Evolutionary conservation across 179 eudicot genomes (phyloP).

Genomic region (Gypsophila paniculata): DNA sequence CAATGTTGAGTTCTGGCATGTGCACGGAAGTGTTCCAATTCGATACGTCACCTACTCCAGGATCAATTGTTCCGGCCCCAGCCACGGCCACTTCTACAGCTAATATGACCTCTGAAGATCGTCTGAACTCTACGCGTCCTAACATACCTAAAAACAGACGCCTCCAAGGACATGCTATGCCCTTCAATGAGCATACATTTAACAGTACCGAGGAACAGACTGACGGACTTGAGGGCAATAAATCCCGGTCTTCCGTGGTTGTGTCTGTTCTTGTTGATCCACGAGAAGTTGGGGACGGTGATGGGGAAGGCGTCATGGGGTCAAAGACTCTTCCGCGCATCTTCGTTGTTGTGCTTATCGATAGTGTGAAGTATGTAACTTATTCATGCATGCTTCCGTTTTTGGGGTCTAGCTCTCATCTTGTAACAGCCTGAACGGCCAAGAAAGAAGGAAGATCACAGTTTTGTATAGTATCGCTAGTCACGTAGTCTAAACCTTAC

Average conservation of each 20-base stretch:
- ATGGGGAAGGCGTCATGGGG: slow-evolving; percentile 60
- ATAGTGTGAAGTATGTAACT: slow-evolving; percentile 91
- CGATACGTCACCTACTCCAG: slow-evolving; percentile 68
- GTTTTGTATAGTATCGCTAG: slow-evolving; percentile 34
- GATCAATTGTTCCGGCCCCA: slow-evolving; percentile 59
- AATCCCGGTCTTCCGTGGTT: slow-evolving; percentile 62
- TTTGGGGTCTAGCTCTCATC: slow-evolving; percentile 55
- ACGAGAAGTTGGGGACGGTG: slow-evolving; percentile 67
- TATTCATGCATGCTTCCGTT: slow-evolving; percentile 92
- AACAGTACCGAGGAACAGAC: slow-evolving; percentile 48
- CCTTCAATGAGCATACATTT: slow-evolving; percentile 39
- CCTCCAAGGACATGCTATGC: slow-evolving; percentile 55
- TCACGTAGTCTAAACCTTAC: slow-evolving; percentile 15
- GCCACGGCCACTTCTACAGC: slow-evolving; percentile 30
- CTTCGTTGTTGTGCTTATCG: slow-evolving; percentile 83
- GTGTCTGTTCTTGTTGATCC: slow-evolving; percentile 96
- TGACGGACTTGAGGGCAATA: slow-evolving; percentile 46
- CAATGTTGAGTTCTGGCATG: slow-evolving; percentile 89
- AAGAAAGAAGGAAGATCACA: slow-evolving; percentile 15
- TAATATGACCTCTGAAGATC: slow-evolving; percentile 39
- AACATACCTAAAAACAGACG: slow-evolving; percentile 60
- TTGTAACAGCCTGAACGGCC: slow-evolving; percentile 46
- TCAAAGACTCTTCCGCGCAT: slow-evolving; percentile 69
- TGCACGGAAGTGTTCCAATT: slow-evolving; percentile 96
- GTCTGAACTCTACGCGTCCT: slow-evolving; percentile 44